Base-by-base conservation (phyloP, 164 flowering plant species). In the Hamamelis virginiana region DNA sequence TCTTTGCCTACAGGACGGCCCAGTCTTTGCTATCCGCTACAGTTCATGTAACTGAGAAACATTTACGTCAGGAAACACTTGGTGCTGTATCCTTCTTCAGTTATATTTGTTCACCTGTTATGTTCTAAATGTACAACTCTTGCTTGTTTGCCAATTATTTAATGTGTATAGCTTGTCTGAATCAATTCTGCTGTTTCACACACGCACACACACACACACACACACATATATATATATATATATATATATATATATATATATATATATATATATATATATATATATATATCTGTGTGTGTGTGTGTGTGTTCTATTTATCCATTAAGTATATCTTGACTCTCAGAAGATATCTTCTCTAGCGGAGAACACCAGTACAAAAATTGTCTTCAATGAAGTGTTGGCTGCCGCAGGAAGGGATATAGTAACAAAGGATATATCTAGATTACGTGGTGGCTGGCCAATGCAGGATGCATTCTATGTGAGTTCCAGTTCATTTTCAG, bases 381-480 rank as follows among this genome's bases (percentile, higher is more conserved):
- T 84, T 74, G 97, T 96, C 52, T 96, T 96, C 71, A 76, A 81
- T 79, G 98, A 91, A 83, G 96, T 93, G 58, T 81, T 93, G 76
- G 81, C 83, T 77, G 80, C 88, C 71, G 95, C 98, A 50, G 94
- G 84, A 74, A 91, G 80, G 84, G 99, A 96, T 78, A 85, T 93
- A 68, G 81, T 75, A 66, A 93, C 92, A 19, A 96, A 93, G 76
- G 99, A 92, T 79, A 80, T 96, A 82, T 84, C 98, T 41, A 85
- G 99, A 67, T 63, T 91, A 61, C 95, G 96, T 67, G 98, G 98
- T 69, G 98, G 99, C 69, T 96, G 99, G 99, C 89, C 98, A 60
- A 79, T 91, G 84, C 99, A 93, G 76, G 98, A 96, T 81, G 98
- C 89, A 44, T 96, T 96, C 69, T 81, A 85, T 75, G 99, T 96